Base-by-base conservation (phyloP, 2,329 filamentous ascomycete genomes). In the Neofusicoccum ribis region DNA sequence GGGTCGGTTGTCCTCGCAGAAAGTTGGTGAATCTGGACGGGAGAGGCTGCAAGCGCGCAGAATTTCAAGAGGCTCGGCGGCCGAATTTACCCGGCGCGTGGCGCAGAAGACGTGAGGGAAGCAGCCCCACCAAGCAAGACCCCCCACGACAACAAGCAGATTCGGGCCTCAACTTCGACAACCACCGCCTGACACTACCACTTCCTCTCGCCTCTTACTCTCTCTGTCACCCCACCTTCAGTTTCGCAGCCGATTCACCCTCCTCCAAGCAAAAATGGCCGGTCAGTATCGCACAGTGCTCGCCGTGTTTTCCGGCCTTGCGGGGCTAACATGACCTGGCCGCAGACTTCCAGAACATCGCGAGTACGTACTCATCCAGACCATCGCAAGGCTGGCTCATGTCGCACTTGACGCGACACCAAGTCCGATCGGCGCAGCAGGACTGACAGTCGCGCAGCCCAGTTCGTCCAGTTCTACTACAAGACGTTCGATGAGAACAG, bases 391-490 rank as follows among this genome's bases (percentile, higher is more conserved):
- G 3, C 9, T 17, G 31, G n/a, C 15, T 54, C 27, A 14, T 7
- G 23, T 15, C 5, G 15, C 31, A 23, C n/a, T 44, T 15, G 43
- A 44, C n/a, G 12, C 37, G 17, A 3, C 8, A 39, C 14, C 17
- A 34, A 56, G 17, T 51, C 27, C 46, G 27, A 43, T 64, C 44
- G 39, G 46, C 15, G 52, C 17, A 27, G 34, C 11, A 15, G 31
- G 46, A 51, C 63, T 65, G 31, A 65, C 37, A 37, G 20, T 37
- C 39, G 47, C 37, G 20, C 46, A 65, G 63, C 52, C 11, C 87
- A 96, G 81, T 97, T 98, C 81, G 89, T 94, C 70, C 77, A 89
- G 67, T 94, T 90, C 84, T 98, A 97, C 88, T 97, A 97, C 86
- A 84, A 89, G 74, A 89, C 88, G 67, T 97, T 97, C 81, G 93